A percentile compares a stretch with the other conserved stretches of the same genome.
Evolutionary conservation across 345 rosid genomes (phyloP).

Genomic region (Isatis tinctoria): DNA sequence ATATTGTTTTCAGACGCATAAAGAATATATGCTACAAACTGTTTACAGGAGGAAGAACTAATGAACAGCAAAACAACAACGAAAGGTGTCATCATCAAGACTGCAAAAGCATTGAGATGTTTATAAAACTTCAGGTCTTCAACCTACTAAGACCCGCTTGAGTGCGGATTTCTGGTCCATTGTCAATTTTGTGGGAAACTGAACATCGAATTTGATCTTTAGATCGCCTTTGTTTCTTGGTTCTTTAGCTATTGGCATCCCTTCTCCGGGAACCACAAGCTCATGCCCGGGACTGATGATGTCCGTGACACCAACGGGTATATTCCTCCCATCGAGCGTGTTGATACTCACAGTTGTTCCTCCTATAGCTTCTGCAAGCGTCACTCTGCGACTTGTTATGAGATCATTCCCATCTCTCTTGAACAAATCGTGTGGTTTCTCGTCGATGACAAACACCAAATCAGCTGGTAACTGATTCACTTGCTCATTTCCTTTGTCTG

Average conservation of each 20-base stretch:
- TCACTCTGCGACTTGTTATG: conserved; percentile 43
- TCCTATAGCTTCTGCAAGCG: conserved; percentile 82
- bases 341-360: conserved; percentile 65
- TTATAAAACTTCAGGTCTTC: neutral
- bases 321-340: conserved; percentile 62
- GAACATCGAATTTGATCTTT: conserved; percentile 76
- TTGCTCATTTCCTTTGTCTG: conserved; percentile 92
- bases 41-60: neutral
- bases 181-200: conserved; percentile 71
- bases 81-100: neutral
- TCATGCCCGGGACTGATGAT: conserved; percentile 80
- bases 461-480: conserved; percentile 88
- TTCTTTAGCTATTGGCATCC: conserved; percentile 91
- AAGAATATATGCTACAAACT: neutral
- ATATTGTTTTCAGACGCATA: neutral
- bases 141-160: conserved; percentile 63
- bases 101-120: neutral
- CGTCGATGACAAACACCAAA: conserved; percentile 79
- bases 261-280: conserved; percentile 71
- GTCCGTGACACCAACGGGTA: conserved; percentile 60
- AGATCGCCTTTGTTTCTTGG: conserved; percentile 71
- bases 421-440: conserved; percentile 67
- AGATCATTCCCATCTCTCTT: conserved; percentile 88
- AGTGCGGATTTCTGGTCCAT: conserved; percentile 74
- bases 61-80: neutral